Evolutionary conservation across 768 basidiomycete genomes (phyloP), one percentile per base, ranked within the genome.

Genomic region (Russula olivacea): DNA sequence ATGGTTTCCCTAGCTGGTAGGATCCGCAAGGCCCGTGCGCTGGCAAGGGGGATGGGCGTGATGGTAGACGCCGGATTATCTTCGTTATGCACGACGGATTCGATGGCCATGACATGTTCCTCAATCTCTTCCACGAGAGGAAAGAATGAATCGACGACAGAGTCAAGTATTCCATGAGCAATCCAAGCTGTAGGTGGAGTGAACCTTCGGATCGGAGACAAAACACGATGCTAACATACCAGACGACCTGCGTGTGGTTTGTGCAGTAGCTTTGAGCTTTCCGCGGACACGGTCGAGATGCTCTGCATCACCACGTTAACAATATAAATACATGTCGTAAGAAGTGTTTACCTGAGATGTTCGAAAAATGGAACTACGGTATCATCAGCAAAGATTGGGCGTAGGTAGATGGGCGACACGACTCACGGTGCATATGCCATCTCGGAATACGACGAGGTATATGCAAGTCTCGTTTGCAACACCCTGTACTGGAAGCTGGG

Each of bases 81-180:
- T 48, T 70, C 69, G 15, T 77, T 71, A 68, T 82, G 83, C 19
- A 94, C 84, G 43, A 90, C 73, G 14, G 82, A 78, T 69, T 95
- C 92, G 3, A 92, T 45, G 3, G 61, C 59, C 17, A 41, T 45
- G 11, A 63, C 61, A 25, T 66, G 61, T 49, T 54, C 87, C 70
- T 96, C 94, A 41, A 97, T 87, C 62, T 86, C 84, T 66, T 86
- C 81, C 62, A 94, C 76, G 62, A 93, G 80, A 1, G 92, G 92
- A 72, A 93, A 93, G 75, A 95, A 95, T 0, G 91, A 88, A 71
- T 98, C 94, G 23, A 98, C 93, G 57, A 98, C 86, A 1, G 93
- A 95, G 70, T 97, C 95, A 66, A 98, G 77, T 59, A 97, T 80
- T 23, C 87, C 89, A 73, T 98, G 93, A 0, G 92, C 93, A 66